Conservation (phyloP, 176 grass and related monocot species). For the Carex cristatella region DNA sequence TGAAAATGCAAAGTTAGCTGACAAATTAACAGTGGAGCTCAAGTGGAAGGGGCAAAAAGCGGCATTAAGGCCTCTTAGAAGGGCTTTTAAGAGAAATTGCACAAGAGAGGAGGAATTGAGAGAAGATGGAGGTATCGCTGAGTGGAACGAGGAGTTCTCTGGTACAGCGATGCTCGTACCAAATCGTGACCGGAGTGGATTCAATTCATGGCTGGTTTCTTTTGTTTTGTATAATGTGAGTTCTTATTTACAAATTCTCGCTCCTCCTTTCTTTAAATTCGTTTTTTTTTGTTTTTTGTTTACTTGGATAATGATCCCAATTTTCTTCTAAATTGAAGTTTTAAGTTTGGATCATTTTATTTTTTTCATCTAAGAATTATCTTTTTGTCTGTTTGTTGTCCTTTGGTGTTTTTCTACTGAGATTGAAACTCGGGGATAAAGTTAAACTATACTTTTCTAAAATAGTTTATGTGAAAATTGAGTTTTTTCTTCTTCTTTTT, state of each 20-base stretch:
- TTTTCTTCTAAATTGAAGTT: background rate
- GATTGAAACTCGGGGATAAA: background rate
- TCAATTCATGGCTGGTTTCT: constrained; percentile 73
- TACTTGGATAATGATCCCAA: background rate
- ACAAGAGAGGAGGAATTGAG: constrained; percentile 66
- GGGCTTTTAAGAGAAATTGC: constrained; percentile 64
- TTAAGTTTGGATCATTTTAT: background rate
- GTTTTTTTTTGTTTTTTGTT: constrained; percentile 18
- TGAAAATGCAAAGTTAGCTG: constrained; percentile 32
- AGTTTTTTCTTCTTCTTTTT: background rate
- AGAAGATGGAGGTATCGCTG: constrained; percentile 19
- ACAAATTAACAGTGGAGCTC: constrained; percentile 44
- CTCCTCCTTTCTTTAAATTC: constrained; percentile 8
- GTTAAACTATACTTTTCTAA: background rate
- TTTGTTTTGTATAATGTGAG: constrained; percentile 81
- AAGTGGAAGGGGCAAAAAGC: constrained; percentile 71
- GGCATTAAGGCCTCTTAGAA: constrained; percentile 60
- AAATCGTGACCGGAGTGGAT: constrained; percentile 50
- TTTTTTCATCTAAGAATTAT: background rate
- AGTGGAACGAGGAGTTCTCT: constrained; percentile 89
- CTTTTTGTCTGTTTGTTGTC: constrained; percentile 15
- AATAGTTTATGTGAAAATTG: background rate
- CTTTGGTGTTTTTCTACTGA: background rate
- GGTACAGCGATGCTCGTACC: constrained; percentile 44
- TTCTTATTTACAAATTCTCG: constrained; percentile 12